Base-by-base conservation (phyloP, 257 asterid genomes). In the Plantago major region DNA sequence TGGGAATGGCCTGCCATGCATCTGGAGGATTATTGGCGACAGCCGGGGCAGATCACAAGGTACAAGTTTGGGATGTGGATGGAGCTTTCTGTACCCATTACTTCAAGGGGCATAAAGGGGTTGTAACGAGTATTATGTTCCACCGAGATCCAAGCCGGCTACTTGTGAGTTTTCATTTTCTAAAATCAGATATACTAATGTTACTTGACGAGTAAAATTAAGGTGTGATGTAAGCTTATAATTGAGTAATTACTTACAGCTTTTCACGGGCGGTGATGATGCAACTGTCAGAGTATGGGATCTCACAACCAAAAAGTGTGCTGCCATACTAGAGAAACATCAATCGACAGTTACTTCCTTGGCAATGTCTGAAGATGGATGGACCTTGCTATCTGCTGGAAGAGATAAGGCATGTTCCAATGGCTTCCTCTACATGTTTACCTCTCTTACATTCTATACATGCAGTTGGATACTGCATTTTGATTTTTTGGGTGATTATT, bases 1-100 rank as follows among this genome's bases (percentile, higher is more conserved):
- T 82, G 97, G 85, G 89, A 61, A 89, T 89, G 97, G 90, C 92
- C 47, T 83, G 94, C 71, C 94, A 93, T 58, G 90, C 96, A 2
- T 93, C 99, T 0, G 99, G 99, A 9, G 97, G 97, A 18, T 77
- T 93, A 79, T 78, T 93, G 71, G 99, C 96, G 0, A 89, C 99
- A 18, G 96, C 99, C 3, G 99, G 99, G 45, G 88, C 99, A 30
- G 99, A 93, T 76, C 76, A 81, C 77, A 93, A 89, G 72, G 99
- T 93, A 73, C 90, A 74, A 38, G 97, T 93, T 37, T 93, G 99
- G 99, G 96, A 93, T 46, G 94, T 87, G 10, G 97, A 87, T 49
- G 99, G 97, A 70, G 97, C 95, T 38, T 93, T 85, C 71, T 83
- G 94, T 73, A 93, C 99, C 0, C 99, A 93, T 77, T 83, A 72